Conservation (phyloP, 768 basidiomycete species). For the Mycena albidolilacea region DNA sequence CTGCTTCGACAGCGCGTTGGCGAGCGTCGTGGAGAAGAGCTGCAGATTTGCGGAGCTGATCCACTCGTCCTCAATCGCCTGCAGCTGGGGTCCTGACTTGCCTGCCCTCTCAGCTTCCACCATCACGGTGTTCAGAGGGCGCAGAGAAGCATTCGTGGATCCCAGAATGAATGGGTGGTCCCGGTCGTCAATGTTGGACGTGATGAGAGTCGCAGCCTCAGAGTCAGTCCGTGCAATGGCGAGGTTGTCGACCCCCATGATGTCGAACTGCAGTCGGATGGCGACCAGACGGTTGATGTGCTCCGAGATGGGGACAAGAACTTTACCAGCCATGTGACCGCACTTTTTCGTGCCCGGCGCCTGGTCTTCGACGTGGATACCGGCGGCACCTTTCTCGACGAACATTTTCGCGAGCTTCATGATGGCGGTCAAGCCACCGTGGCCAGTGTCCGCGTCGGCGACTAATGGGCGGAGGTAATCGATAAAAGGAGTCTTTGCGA, state of each 20-base stretch:
- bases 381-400: slow-evolving; percentile 98
- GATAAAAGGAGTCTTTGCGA: slow-evolving; percentile 76
- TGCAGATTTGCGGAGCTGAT: slow-evolving; percentile 80
- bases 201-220: slow-evolving; percentile 97
- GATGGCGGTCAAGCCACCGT: slow-evolving; percentile 97
- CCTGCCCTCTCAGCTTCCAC: slow-evolving; percentile 86
- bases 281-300: slow-evolving; percentile 99
- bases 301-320: slow-evolving; percentile 96
- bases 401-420: slow-evolving; percentile 99
- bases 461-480: slow-evolving; percentile 96
- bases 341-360: slow-evolving; percentile 98
- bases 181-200: slow-evolving; percentile 96
- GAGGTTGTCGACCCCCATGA: slow-evolving; percentile 98
- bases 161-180: slow-evolving; percentile 99
- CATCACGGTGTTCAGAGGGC: slow-evolving; percentile 86
- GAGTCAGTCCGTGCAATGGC: slow-evolving; percentile 96
- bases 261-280: slow-evolving; percentile 96
- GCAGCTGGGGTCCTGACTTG: slow-evolving; percentile 83
- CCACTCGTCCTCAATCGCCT: slow-evolving; percentile 94
- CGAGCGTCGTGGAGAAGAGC: slow-evolving; percentile 82
- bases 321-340: slow-evolving; percentile 95
- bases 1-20: slow-evolving; percentile 75
- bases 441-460: slow-evolving; percentile 98
- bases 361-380: slow-evolving; percentile 98
- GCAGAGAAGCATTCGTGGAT: slow-evolving; percentile 80